Percentiles rank a stretch among this genome's conserved stretches.
These are phyloP conservation scores for Urochloa ruziziensis DNA, from an alignment of 176 grass and related monocot genomes.

Conservation along the genomic window DNA sequence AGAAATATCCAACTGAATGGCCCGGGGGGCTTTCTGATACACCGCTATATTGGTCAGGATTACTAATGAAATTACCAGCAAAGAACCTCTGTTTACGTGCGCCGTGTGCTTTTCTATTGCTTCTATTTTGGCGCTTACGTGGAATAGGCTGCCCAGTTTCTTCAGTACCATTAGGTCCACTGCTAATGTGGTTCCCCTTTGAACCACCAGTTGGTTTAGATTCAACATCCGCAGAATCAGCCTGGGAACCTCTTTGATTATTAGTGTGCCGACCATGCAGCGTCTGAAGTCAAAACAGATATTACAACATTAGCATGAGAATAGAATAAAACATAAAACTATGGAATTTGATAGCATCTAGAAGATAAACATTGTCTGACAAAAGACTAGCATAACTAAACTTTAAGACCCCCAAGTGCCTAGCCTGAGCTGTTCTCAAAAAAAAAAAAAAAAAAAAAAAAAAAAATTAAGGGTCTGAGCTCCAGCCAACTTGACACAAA, in stretches of 20 bases:
- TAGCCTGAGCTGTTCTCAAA: background rate
- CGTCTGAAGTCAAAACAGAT: constrained; percentile 41
- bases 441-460: too few species aligned
- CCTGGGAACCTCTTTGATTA: constrained; percentile 49
- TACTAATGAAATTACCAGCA: constrained; percentile 71
- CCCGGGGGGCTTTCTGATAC: constrained; percentile 90
- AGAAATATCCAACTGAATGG: constrained; percentile 94
- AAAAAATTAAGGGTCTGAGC: too few species aligned
- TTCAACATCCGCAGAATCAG: constrained; percentile 34
- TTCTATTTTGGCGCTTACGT: constrained; percentile 70
- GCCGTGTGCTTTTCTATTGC: constrained; percentile 58
- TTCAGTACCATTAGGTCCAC: constrained; percentile 50
- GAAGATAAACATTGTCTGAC: background rate
- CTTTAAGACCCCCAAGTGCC: background rate
- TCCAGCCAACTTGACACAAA: constrained; percentile 12
- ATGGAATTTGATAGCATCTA: background rate
- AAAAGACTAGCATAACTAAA: background rate
- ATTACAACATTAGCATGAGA: constrained; percentile 32
- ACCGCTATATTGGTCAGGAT: constrained; percentile 49
- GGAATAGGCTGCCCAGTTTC: constrained; percentile 68
- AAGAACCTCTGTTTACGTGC: constrained; percentile 84
- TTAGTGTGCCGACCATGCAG: constrained; percentile 45
- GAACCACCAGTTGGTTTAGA: constrained; percentile 48
- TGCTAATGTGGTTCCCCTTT: constrained; percentile 42
- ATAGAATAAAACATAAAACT: constrained; percentile 3